phyloP scores from a whole-genome alignment of 495 filamentous ascomycete genomes.

The Penicillium paradoxum region DNA sequence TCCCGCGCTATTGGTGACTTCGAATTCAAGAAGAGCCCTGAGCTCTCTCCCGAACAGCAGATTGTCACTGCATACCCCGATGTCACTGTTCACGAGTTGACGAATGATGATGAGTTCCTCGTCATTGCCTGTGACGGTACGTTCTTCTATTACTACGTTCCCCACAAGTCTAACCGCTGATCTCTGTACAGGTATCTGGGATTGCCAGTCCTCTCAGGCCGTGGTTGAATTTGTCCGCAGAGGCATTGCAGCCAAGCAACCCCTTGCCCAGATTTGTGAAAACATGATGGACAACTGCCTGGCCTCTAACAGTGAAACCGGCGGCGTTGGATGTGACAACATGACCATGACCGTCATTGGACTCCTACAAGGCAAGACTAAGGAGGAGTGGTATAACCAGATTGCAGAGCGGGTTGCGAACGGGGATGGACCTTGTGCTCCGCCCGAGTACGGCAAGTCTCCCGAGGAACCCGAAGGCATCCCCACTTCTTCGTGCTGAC shows the following conservation, averaged over 20 bases:
- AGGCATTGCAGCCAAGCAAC: conserved; percentile 92
- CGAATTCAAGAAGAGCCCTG: conserved; percentile 99
- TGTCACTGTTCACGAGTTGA: conserved; percentile 82
- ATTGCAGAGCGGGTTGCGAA: conserved; percentile 91
- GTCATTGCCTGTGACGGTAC: conserved; percentile 96
- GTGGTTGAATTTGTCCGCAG: conserved; percentile 95
- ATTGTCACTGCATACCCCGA: conserved; percentile 97
- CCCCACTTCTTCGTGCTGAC: conserved; percentile 45
- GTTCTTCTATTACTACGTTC: conserved; percentile 20
- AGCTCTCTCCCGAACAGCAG: conserved; percentile 91
- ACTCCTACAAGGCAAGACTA: conserved; percentile 81
- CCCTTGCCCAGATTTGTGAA: conserved; percentile 88
- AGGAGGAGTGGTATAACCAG: conserved; percentile 97
- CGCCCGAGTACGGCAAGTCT: conserved; percentile 97
- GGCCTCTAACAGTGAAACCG: conserved; percentile 93
- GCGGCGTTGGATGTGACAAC: conserved; percentile 97
- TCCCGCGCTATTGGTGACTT: conserved; percentile 98
- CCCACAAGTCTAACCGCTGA: not conserved
- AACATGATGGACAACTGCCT: conserved; percentile 99
- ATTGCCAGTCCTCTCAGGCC: conserved; percentile 96
- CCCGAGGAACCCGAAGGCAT: conserved; percentile 42
- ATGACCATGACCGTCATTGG: conserved; percentile 97
- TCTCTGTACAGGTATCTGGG: conserved; percentile 79
- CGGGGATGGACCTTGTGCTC: conserved; percentile 96
- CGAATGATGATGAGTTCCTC: conserved; percentile 92